These are phyloP conservation scores for Geranomyces michiganensis DNA, from an alignment of 192 early-diverging fungal genomes.

Conservation along the genomic window DNA sequence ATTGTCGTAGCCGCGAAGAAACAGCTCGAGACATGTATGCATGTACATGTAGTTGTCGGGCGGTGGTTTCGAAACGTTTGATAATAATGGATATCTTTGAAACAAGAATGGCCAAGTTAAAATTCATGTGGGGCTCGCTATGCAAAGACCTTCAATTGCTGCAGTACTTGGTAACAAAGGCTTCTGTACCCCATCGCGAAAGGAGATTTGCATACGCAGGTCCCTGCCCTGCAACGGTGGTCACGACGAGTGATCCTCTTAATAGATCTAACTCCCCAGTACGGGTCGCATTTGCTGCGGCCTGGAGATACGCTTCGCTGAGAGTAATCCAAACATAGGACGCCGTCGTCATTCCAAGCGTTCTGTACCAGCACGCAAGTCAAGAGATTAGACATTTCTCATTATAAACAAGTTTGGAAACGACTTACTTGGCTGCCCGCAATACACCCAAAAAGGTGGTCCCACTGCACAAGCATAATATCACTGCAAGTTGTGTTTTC, in stretches of 20 bases:
- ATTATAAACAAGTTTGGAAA: neutral
- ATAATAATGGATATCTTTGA: constrained; percentile 6
- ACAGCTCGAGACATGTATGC: constrained; percentile 23
- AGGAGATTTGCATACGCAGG: constrained; percentile 11
- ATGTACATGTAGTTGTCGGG: neutral
- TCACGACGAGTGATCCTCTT: constrained; percentile 13
- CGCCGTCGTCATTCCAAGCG: constrained; percentile 9
- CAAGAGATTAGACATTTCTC: neutral
- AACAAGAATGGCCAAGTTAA: no score
- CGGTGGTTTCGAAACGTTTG: neutral
- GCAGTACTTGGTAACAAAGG: constrained; percentile 4
- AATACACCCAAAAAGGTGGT: neutral
- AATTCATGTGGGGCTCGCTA: no score
- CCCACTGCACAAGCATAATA: neutral
- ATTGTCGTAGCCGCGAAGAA: constrained; percentile 20
- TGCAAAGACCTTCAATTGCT: neutral
- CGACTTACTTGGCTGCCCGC: constrained; percentile 10
- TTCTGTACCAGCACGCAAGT: constrained; percentile 4
- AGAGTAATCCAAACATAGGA: constrained; percentile 2
- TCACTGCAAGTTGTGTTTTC: neutral
- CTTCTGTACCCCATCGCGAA: constrained; percentile 13
- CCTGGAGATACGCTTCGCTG: no score
- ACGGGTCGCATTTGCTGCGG: neutral
- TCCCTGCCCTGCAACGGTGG: neutral
- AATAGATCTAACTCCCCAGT: neutral